These are phyloP conservation scores for Peronospora destructor DNA, from an alignment of 352 stramenopile genomes.

Conservation along the genomic window DNA sequence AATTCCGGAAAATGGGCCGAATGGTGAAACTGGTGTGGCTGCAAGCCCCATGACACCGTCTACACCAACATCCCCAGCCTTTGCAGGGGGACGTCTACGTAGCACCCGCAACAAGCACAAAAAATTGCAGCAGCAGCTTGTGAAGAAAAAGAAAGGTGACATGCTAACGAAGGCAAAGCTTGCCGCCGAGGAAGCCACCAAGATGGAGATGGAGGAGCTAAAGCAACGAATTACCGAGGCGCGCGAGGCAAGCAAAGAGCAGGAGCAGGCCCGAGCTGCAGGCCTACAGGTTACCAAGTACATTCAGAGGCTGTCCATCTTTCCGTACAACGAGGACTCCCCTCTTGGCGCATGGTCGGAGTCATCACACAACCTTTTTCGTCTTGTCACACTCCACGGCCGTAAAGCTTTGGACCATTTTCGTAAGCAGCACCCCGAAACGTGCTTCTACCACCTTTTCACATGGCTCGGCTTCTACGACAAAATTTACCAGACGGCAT, in stretches of 20 bases:
- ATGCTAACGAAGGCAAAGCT: slow-evolving; percentile 85
- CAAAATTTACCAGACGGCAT: slow-evolving; percentile 86
- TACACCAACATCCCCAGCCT: slow-evolving; percentile 75
- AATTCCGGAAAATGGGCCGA: slow-evolving; percentile 73
- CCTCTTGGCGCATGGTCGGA: slow-evolving; percentile 76
- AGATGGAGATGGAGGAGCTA: slow-evolving; percentile 85
- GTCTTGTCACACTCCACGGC: slow-evolving; percentile 64
- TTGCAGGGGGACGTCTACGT: slow-evolving; percentile 54
- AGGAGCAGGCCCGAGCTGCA: slow-evolving; percentile 65
- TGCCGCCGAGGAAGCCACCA: slow-evolving; percentile 78
- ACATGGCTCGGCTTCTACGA: slow-evolving; percentile 83
- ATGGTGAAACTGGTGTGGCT: slow-evolving; percentile 70
- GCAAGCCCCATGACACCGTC: slow-evolving; percentile 84
- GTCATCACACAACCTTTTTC: slow-evolving; percentile 74
- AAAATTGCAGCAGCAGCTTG: slow-evolving; percentile 73
- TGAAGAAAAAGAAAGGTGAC: slow-evolving; percentile 85
- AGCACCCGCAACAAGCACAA: slow-evolving; percentile 81
- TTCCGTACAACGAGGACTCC: slow-evolving; percentile 74
- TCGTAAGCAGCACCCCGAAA: slow-evolving; percentile 77
- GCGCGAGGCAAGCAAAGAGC: slow-evolving; percentile 73
- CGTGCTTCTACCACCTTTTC: slow-evolving; percentile 84
- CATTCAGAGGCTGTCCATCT: slow-evolving; percentile 73
- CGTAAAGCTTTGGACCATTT: slow-evolving; percentile 79
- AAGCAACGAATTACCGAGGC: slow-evolving; percentile 72
- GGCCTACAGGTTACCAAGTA: slow-evolving; percentile 81